A percentile compares a stretch with the other conserved stretches of the same genome.
These are phyloP conservation scores for Strobilomyces dryophilus DNA, from an alignment of 768 basidiomycete species.

Conservation along the genomic window DNA sequence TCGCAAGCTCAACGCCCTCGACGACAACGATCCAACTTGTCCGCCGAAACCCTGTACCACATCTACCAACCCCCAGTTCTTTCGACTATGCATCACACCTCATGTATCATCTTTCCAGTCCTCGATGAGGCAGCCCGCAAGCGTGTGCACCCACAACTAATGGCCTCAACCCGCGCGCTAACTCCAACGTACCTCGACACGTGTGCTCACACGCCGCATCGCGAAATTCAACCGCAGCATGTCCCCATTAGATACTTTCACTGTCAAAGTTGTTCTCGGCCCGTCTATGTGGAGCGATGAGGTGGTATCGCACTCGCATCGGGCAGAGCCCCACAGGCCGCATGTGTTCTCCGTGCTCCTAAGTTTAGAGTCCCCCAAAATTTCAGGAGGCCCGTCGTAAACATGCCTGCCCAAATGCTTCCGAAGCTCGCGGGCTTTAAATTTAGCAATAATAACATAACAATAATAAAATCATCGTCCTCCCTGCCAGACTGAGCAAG, in stretches of 20 bases:
- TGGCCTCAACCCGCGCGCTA: constrained; percentile 21
- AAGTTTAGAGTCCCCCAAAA: not conserved
- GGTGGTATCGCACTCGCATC: constrained; percentile 3
- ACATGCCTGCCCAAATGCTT: constrained; percentile 10
- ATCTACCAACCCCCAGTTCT: not conserved
- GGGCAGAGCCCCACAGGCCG: constrained; percentile 2
- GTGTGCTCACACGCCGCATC: constrained; percentile 32
- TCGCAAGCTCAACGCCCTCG: constrained; percentile 4
- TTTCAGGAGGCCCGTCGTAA: constrained; percentile 11
- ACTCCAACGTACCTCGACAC: constrained; percentile 29
- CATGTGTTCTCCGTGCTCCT: constrained; percentile 4
- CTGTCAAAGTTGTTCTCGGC: constrained; percentile 3
- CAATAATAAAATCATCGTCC: not conserved
- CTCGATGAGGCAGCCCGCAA: constrained; percentile 1
- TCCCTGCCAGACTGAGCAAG: too few relatives aligned
- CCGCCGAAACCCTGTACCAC: not conserved
- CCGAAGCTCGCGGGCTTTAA: constrained; percentile 28
- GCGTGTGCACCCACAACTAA: constrained; percentile 3
- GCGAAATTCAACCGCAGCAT: constrained; percentile 26
- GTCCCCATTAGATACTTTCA: constrained; percentile 15
- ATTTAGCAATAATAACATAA: not conserved
- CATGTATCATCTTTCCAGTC: not conserved
- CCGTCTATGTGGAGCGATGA: constrained; percentile 14
- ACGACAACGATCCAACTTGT: constrained; percentile 1
- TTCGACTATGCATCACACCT: not conserved